Percentiles rank a stretch among this genome's conserved stretches.
Conservation (phyloP, 2,329 filamentous ascomycete genomes). For the Penicillium sp. region DNA sequence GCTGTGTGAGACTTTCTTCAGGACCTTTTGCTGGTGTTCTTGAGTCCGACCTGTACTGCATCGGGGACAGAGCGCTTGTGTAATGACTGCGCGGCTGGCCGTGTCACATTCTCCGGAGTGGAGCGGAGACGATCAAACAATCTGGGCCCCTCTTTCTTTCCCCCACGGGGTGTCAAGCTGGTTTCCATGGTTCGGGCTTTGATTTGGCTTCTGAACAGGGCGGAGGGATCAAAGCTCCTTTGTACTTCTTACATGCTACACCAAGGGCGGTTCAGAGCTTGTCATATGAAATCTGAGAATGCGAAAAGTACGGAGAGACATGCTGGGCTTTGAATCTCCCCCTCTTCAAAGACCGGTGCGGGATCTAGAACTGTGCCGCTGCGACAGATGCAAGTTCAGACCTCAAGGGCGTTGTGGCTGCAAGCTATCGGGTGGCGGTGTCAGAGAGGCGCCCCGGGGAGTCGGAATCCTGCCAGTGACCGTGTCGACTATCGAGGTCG, state of each 20-base stretch:
- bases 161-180: constrained; percentile 15
- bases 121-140: constrained; percentile 2
- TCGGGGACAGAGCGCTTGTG: constrained; percentile 8
- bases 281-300: neutral
- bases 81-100: constrained; percentile 5
- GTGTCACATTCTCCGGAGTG: constrained; percentile 17
- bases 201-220: neutral
- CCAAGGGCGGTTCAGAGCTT: neutral
- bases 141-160: constrained; percentile 7
- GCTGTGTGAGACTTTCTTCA: constrained; percentile 19
- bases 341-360: neutral
- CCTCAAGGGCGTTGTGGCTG: constrained; percentile 12
- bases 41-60: constrained; percentile 6
- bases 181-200: constrained; percentile 9
- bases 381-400: constrained; percentile 7
- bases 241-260: neutral
- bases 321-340: neutral
- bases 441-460: neutral
- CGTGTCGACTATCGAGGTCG: neutral
- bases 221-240: constrained; percentile 1
- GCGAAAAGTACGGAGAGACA: neutral
- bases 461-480: neutral
- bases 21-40: neutral
- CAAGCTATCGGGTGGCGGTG: constrained; percentile 3
- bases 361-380: constrained; percentile 10